Conservation (phyloP, 106 monocot genomes). For the Narthecium ossifragum region DNA sequence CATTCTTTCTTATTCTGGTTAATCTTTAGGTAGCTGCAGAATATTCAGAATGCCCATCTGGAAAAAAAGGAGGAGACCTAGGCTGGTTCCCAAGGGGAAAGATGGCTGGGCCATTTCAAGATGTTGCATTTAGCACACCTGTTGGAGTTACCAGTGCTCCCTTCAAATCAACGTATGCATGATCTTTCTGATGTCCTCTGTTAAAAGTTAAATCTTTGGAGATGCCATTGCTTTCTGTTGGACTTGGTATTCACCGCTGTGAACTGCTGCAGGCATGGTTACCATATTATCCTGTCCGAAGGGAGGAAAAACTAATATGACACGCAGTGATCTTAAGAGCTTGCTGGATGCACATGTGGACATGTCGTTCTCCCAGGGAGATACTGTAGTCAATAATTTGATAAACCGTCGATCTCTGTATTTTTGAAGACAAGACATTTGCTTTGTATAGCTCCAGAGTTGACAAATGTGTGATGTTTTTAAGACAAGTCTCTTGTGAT, state of each 20-base stretch:
- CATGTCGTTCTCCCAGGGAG: too few relatives aligned
- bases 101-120: slow-evolving; percentile 99
- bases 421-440: too few relatives aligned
- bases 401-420: too few relatives aligned
- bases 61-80: slow-evolving; percentile 97
- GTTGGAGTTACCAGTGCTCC: slow-evolving; percentile 87
- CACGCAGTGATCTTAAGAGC: too few relatives aligned
- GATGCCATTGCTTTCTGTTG: background rate
- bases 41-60: slow-evolving; percentile 96
- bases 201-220: background rate
- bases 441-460: too few relatives aligned
- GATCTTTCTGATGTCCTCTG: background rate
- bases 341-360: too few relatives aligned
- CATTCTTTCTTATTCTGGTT: too few relatives aligned
- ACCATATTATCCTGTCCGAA: slow-evolving; percentile 77
- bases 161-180: slow-evolving; percentile 92
- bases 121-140: slow-evolving; percentile 81
- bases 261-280: slow-evolving; percentile 68
- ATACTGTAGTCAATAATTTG: too few relatives aligned
- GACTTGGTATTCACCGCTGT: background rate
- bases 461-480: too few relatives aligned
- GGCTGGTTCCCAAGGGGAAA: slow-evolving; percentile 99
- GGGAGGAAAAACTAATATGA: slow-evolving; percentile 86
- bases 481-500: too few relatives aligned
- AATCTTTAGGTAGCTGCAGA: slow-evolving; percentile 84